These are phyloP conservation scores for Boletus rufocinnamomeus DNA, from an alignment of 768 basidiomycete species.

Conservation along the genomic window DNA sequence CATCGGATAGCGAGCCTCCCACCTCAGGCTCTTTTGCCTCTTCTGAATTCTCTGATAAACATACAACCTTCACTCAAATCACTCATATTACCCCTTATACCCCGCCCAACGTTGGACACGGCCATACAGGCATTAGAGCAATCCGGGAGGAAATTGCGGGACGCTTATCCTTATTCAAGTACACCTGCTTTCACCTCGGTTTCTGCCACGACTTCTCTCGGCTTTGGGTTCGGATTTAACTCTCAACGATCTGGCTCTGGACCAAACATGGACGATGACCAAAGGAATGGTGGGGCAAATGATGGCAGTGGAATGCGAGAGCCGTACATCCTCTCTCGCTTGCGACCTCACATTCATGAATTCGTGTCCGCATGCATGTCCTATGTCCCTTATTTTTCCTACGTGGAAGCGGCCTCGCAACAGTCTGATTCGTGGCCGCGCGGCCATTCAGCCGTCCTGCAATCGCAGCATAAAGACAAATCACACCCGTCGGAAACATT, in stretches of 20 bases:
- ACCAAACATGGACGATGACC: constrained; percentile 32
- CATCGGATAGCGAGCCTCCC: constrained; percentile 69
- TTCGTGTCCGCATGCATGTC: constrained; percentile 77
- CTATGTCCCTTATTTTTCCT: constrained; percentile 86
- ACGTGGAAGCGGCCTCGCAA: constrained; percentile 34
- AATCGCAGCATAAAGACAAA: constrained; percentile 61
- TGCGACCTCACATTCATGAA: constrained; percentile 73
- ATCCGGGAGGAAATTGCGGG: constrained; percentile 72
- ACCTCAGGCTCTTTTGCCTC: constrained; percentile 70
- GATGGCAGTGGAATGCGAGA: constrained; percentile 72
- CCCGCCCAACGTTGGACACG: constrained; percentile 78
- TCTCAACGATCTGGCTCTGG: constrained; percentile 34
- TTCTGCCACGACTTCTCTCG: constrained; percentile 38
- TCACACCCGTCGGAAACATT: constrained; percentile 77
- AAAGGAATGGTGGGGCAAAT: constrained; percentile 21
- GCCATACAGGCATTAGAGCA: constrained; percentile 67
- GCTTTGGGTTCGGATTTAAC: constrained; percentile 30
- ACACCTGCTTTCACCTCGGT: constrained; percentile 34
- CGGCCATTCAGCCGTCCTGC: constrained; percentile 46
- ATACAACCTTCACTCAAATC: constrained; percentile 72
- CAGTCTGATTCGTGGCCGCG: constrained; percentile 33
- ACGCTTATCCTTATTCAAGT: constrained; percentile 83
- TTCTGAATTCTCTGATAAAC: constrained; percentile 67
- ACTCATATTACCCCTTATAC: constrained; percentile 72
- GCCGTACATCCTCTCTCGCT: constrained; percentile 72